Evolutionary conservation across 768 basidiomycete genomes (phyloP), one percentile per base, ranked within the genome.

Genomic region (Lactifluus subvellereus): DNA sequence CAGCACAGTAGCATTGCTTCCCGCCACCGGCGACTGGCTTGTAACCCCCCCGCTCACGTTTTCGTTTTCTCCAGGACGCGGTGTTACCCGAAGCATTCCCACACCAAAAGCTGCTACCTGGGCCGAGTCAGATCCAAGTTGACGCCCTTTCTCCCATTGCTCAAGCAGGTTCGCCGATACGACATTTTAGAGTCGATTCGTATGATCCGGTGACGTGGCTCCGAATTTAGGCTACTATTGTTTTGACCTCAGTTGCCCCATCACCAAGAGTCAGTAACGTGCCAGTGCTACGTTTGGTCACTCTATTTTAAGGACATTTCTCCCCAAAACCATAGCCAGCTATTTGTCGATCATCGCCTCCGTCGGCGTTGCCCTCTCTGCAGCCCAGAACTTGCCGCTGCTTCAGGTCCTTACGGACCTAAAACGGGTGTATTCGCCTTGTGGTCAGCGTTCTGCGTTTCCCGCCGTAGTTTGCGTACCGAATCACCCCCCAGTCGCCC

Each of bases 11-110:
- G 43, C 20, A 30, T 14, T n/a, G 0, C n/a, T 37, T 14, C 27
- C 37, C n/a, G 27, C 18, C 38, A 22, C 48, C 27, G 1, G 6
- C 49, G 9, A 13, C 30, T 5, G 2, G 37, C 37, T 6, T n/a
- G 45, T 47, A 16, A 16, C 16, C 35, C 18, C 14, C 2, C 37
- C 1, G 27, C 59, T 54, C 8, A 54, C 52, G 6, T 8, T n/a
- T 50, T 40, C 40, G 11, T 5, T 22, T 7, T 5, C 22, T 22
- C 40, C 51, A 63, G 62, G 45, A 58, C 7, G 72, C 71, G 0
- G 73, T 75, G 10, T 50, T 75, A 5, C 75, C 75, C 0, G 73
- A 76, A 22, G 67, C 71, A 6, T 76, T 76, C 40, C 60, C 69
- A 5, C 72, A 72, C n/a, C 58, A 33, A 0, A 67, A 67, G 53